Evolutionary conservation across 257 asterid species (phyloP).

Genomic region (Gentiana dahurica): DNA sequence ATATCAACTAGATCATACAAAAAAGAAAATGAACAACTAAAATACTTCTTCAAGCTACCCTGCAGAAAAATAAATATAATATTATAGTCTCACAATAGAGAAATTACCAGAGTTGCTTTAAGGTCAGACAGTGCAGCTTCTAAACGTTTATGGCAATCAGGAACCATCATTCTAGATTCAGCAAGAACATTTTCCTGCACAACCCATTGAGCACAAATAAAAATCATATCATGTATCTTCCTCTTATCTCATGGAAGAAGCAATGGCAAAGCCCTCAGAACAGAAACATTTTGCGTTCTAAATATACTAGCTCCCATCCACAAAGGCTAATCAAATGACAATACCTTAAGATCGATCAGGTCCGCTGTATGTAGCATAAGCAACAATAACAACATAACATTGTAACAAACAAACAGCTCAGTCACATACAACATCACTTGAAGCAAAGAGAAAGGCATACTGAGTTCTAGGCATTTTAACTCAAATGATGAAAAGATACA

Average conservation of each 20-base stretch:
- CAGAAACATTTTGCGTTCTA: neutral
- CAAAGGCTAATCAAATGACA: neutral
- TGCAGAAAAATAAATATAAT: neutral
- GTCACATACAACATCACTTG: neutral
- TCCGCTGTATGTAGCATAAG: too few species aligned
- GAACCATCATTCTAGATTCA: conserved; percentile 96
- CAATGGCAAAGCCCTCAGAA: neutral
- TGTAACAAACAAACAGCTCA: too few species aligned
- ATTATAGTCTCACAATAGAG: too few species aligned
- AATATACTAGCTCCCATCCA: neutral
- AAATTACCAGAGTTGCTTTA: conserved; percentile 51
- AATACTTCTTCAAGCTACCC: neutral
- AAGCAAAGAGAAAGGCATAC: neutral
- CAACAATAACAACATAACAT: too few species aligned
- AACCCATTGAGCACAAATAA: conserved; percentile 1
- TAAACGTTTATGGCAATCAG: conserved; percentile 81
- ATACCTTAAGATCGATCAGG: neutral
- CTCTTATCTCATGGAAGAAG: neutral
- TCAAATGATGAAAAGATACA: too few species aligned
- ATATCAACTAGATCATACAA: too few species aligned
- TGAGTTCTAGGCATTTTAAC: too few species aligned
- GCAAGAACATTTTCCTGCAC: conserved; percentile 80
- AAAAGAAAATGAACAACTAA: too few species aligned
- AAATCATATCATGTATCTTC: neutral
- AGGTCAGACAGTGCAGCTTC: conserved; percentile 75